A percentile compares a stretch with the other conserved stretches of the same genome.
phyloP scores from a whole-genome alignment of 345 rosid genomes.

The Bruguiera gymnorhiza region DNA sequence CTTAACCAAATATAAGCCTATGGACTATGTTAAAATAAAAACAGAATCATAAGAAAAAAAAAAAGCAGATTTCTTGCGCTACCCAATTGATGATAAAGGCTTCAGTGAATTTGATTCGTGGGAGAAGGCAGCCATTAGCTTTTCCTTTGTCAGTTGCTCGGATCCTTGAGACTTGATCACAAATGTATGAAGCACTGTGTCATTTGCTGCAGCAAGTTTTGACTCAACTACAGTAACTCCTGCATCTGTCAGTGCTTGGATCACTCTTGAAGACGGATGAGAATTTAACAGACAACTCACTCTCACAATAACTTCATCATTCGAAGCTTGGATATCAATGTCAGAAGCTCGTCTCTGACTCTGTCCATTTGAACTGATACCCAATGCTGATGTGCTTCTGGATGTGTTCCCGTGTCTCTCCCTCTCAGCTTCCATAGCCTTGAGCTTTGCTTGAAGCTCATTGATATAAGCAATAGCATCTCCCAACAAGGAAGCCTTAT shows the following conservation, averaged over 20 bases:
- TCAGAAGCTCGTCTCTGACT: constrained; percentile 33
- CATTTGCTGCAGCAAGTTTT: constrained; percentile 57
- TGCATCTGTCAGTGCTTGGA: constrained; percentile 71
- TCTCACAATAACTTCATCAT: constrained; percentile 63
- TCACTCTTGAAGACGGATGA: constrained; percentile 74
- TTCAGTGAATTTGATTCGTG: constrained; percentile 43
- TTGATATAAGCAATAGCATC: constrained; percentile 93
- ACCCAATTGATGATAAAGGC: constrained; percentile 55
- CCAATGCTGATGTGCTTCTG: constrained; percentile 35
- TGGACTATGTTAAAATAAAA: constrained; percentile 19
- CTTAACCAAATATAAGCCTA: constrained; percentile 40
- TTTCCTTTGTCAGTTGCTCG: constrained; percentile 80
- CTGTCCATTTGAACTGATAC: constrained; percentile 25
- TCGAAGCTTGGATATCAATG: constrained; percentile 56
- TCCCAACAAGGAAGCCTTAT: constrained; percentile 88
- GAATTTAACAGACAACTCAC: constrained; percentile 73
- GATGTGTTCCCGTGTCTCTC: constrained; percentile 47
- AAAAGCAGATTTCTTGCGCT: constrained; percentile 24
- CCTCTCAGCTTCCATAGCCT: constrained; percentile 69
- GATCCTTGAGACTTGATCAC: constrained; percentile 69
- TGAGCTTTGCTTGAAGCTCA: constrained; percentile 87
- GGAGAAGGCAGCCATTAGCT: constrained; percentile 63
- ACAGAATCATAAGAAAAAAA: too few species aligned
- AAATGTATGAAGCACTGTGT: constrained; percentile 63
- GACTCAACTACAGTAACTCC: constrained; percentile 60